These are phyloP conservation scores for Amylocystis lapponica DNA, from an alignment of 768 basidiomycete species.

Conservation along the genomic window DNA sequence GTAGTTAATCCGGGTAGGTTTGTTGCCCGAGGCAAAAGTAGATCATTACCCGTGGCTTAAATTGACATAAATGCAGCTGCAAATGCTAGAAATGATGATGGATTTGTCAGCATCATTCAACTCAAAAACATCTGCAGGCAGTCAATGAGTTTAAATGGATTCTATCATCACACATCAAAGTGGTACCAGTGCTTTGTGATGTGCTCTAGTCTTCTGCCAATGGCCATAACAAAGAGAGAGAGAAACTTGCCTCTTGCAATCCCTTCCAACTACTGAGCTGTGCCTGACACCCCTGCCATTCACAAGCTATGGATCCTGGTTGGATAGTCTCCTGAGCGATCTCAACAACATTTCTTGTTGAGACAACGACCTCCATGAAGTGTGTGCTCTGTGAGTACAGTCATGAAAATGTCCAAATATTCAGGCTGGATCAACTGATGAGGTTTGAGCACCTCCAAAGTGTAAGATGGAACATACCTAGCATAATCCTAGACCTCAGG, in stretches of 20 bases:
- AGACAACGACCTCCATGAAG: no score
- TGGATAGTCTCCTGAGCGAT: slow-evolving; percentile 9
- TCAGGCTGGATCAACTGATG: no score
- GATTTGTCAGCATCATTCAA: no score
- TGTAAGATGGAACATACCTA: no score
- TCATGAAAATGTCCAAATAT: no score
- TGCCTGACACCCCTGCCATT: slow-evolving; percentile 10
- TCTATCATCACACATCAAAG: neutral
- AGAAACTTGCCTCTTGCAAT: slow-evolving; percentile 10
- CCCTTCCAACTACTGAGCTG: slow-evolving; percentile 13
- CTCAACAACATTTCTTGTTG: slow-evolving; percentile 2
- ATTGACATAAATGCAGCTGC: slow-evolving; percentile 6
- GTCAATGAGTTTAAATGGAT: neutral
- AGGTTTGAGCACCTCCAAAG: no score
- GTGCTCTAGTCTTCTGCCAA: no score
- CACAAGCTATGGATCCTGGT: slow-evolving; percentile 3
- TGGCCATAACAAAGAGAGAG: neutral
- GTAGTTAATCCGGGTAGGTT: no score
- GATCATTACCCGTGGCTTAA: neutral
- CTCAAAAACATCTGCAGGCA: neutral
- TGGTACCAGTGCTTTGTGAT: slow-evolving; percentile 2
- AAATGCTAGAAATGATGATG: slow-evolving; percentile 7
- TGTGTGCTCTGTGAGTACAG: no score
- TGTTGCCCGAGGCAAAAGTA: no score
- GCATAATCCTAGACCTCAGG: no score